phyloP scores from a whole-genome alignment of 2,329 filamentous ascomycete genomes.

The Ophiostoma perfectum region DNA sequence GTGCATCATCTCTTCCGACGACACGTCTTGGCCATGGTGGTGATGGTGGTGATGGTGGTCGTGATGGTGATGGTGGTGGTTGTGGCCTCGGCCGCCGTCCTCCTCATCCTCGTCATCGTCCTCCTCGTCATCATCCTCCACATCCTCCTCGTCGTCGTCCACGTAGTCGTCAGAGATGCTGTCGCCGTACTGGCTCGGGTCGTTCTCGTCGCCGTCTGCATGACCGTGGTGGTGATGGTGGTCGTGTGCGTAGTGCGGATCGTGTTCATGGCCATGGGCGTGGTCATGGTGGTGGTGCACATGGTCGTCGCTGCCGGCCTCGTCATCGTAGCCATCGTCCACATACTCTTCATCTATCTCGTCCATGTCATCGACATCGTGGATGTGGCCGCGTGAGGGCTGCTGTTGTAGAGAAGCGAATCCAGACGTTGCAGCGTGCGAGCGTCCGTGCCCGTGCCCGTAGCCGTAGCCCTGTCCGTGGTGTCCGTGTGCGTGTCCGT shows the following conservation, averaged over 20 bases:
- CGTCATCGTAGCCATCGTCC: constrained; percentile 51
- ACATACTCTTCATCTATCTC: constrained; percentile 40
- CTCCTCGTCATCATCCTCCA: constrained; percentile 61
- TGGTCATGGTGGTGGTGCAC: constrained; percentile 43
- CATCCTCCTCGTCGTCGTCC: constrained; percentile 50
- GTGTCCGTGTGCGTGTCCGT: constrained; percentile 7
- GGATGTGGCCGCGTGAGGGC: constrained; percentile 69
- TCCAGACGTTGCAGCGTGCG: constrained; percentile 53
- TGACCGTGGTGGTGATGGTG: constrained; percentile 28
- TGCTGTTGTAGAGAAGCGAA: constrained; percentile 54
- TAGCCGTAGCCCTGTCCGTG: constrained; percentile 10
- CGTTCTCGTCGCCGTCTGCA: constrained; percentile 33
- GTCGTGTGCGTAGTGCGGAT: constrained; percentile 45
- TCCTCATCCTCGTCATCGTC: constrained; percentile 49
- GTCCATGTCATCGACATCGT: constrained; percentile 53
- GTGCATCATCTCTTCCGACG: constrained; percentile 47
- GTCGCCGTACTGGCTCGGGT: constrained; percentile 56
- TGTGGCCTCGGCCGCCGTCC: constrained; percentile 44
- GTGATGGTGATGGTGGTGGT: constrained; percentile 46
- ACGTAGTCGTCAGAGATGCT: not conserved
- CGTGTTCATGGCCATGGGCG: constrained; percentile 31
- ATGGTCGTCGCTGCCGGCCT: constrained; percentile 34
- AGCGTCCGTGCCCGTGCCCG: not conserved
- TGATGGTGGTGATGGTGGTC: constrained; percentile 57
- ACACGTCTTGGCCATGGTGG: constrained; percentile 62